Evolutionary conservation across 129 eudicot genomes (phyloP).

Genomic region (Tagetes patula): DNA sequence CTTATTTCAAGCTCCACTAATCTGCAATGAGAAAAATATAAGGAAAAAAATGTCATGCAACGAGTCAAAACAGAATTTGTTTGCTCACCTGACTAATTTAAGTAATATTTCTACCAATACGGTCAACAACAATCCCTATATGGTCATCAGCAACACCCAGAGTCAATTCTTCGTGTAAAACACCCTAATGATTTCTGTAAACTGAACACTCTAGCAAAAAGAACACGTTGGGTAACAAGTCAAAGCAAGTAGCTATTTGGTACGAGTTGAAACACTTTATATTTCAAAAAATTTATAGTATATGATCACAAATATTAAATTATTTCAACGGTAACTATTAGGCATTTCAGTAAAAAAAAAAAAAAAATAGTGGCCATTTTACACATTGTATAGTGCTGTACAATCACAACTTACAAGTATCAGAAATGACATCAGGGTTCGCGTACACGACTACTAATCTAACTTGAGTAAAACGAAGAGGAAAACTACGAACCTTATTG

Average conservation of each 20-base stretch:
- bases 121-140: constrained; percentile 82
- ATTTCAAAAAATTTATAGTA: neutral
- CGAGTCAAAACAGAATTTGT: constrained; percentile 11
- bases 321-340: neutral
- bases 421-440: too few relatives aligned
- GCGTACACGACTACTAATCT: neutral
- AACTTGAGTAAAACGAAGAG: neutral
- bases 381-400: too few relatives aligned
- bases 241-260: neutral
- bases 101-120: constrained; percentile 82
- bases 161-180: constrained; percentile 76
- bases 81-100: constrained; percentile 77
- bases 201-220: neutral
- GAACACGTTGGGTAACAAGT: neutral
- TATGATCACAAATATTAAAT: neutral
- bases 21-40: constrained; percentile 42
- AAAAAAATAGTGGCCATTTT: neutral
- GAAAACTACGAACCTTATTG: constrained; percentile 33
- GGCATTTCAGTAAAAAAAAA: neutral
- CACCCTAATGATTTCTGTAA: constrained; percentile 20
- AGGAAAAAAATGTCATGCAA: neutral
- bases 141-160: constrained; percentile 95
- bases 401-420: too few relatives aligned
- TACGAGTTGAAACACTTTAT: neutral
- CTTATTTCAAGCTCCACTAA: constrained; percentile 89